A percentile compares a stretch with the other conserved stretches of the same genome.
Conservation (phyloP, 1,139 yeast genomes). For the Pichia sp. region DNA sequence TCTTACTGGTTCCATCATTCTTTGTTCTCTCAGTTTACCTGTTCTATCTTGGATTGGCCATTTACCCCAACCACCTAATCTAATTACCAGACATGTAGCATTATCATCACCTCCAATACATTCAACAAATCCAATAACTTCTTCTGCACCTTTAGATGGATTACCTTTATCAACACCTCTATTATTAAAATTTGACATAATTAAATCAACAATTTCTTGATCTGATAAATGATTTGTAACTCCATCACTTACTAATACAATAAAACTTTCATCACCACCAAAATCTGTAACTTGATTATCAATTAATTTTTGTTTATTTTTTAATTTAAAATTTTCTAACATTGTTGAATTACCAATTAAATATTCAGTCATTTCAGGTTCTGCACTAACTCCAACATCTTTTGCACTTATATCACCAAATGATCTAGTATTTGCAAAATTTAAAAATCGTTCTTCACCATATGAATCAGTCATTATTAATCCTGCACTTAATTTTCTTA, state of each 20-base stretch:
- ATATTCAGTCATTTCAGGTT: slow-evolving; percentile 76
- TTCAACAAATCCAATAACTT: slow-evolving; percentile 76
- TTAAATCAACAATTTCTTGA: slow-evolving; percentile 85
- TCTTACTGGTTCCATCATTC: slow-evolving; percentile 36
- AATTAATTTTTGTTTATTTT: slow-evolving; percentile 25
- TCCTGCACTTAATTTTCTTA: slow-evolving; percentile 64
- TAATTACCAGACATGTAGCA: slow-evolving; percentile 79
- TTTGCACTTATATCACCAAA: slow-evolving; percentile 86
- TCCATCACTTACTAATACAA: slow-evolving; percentile 80
- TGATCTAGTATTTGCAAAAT: slow-evolving; percentile 85
- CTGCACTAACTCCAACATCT: slow-evolving; percentile 80
- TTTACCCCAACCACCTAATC: slow-evolving; percentile 87
- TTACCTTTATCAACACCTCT: slow-evolving; percentile 67
- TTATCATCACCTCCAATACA: slow-evolving; percentile 92
- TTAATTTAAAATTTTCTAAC: slow-evolving; percentile 31
- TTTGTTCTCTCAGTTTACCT: slow-evolving; percentile 70
- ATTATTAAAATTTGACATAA: slow-evolving; percentile 63
- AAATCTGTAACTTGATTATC: slow-evolving; percentile 43
- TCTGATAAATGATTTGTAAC: slow-evolving; percentile 74
- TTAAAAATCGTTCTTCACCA: slow-evolving; percentile 83
- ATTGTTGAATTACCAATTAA: slow-evolving; percentile 48
- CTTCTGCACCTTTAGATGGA: slow-evolving; percentile 82
- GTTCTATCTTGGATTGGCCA: slow-evolving; percentile 86
- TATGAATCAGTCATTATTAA: slow-evolving; percentile 83
- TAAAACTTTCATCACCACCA: slow-evolving; percentile 78